Evolutionary conservation across 2,329 filamentous ascomycete genomes (phyloP), one percentile per base, ranked within the genome.

Genomic region (Ophiostoma quercus): DNA sequence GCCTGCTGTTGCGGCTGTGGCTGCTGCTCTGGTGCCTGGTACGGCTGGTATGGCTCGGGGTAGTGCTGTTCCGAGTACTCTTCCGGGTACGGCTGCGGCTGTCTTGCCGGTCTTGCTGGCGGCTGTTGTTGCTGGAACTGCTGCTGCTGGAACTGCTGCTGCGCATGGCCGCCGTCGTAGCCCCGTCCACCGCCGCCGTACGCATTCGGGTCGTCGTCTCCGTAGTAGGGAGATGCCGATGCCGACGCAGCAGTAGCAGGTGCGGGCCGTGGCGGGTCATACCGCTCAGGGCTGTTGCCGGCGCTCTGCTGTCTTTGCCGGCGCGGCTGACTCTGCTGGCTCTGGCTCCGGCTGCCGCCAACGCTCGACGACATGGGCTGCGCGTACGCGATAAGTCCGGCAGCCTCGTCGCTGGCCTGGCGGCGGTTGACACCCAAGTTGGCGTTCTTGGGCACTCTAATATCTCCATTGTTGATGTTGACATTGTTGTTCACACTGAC

Each of bases 331-430:
- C 57, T 25, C 25, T 62, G 57, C 25, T 32, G 29, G 25, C 60
- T 32, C 5, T 34, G 29, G 8, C 60, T 63, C 29, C 16, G 29
- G 57, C 57, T 62, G 62, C 32, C 68, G 8, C 68, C 57, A 6
- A 65, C n/a, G 8, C 16, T 60, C 19, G 71, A 70, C 19, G 76
- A 75, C 70, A 77, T 76, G 25, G 75, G 75, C 72, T 81, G 80
- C 1, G 80, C 80, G 69, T 82, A 76, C 8, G 75, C 74, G 12
- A 78, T 78, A 54, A 78, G 70, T 3, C 74, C 77, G 9, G 76
- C 76, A 2, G 74, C 74, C 66, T 78, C 77, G 62, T 78, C 76
- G 57, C 72, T 74, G 11, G 34, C 65, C 47, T 71, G 71, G 62
- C 70, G 72, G 7, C 72, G 70, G 8, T 68, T 62, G 66, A 25